Evolutionary conservation across 768 basidiomycete species (phyloP).

Genomic region (Mycena metata): DNA sequence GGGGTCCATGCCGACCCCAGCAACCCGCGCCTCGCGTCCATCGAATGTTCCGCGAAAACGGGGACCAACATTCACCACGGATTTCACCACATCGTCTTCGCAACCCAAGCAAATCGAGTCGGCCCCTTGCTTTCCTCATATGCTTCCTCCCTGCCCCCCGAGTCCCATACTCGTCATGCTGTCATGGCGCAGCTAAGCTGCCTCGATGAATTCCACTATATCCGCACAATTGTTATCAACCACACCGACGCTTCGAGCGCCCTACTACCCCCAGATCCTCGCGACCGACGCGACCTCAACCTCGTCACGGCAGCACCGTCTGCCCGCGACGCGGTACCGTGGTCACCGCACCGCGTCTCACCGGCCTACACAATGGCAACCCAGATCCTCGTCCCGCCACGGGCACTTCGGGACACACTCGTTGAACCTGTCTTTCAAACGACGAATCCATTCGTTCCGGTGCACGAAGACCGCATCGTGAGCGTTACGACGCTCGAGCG

Average conservation of each 20-base stretch:
- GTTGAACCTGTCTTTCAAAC: conserved; percentile 70
- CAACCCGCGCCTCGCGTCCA: conserved; percentile 50
- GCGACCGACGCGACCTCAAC: conserved; percentile 77
- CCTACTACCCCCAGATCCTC: conserved; percentile 64
- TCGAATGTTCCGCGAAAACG: conserved; percentile 53
- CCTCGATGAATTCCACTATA: conserved; percentile 67
- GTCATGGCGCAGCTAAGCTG: conserved; percentile 61
- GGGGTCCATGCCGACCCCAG: conserved; percentile 56
- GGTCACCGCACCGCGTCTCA: conserved; percentile 53
- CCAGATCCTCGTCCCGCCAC: conserved; percentile 60
- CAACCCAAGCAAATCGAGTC: conserved; percentile 81
- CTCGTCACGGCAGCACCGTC: conserved; percentile 50
- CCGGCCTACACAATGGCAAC: conserved; percentile 78
- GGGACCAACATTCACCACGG: conserved; percentile 52
- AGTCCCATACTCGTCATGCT: conserved; percentile 42
- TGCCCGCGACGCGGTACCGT: conserved; percentile 9
- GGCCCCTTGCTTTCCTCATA: conserved; percentile 65
- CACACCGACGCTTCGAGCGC: conserved; percentile 68
- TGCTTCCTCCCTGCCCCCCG: conserved; percentile 51
- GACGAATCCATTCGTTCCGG: conserved; percentile 77
- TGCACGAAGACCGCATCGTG: conserved; percentile 62
- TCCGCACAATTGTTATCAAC: conserved; percentile 73
- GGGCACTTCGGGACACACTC: conserved; percentile 50
- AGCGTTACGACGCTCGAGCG: conserved; percentile 74
- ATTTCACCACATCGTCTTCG: conserved; percentile 78